Percentiles rank a stretch among this genome's conserved stretches.
Evolutionary conservation across 2,329 filamentous ascomycete genomes (phyloP).

Genomic region (Immersiporthe knoxdaviesiana): DNA sequence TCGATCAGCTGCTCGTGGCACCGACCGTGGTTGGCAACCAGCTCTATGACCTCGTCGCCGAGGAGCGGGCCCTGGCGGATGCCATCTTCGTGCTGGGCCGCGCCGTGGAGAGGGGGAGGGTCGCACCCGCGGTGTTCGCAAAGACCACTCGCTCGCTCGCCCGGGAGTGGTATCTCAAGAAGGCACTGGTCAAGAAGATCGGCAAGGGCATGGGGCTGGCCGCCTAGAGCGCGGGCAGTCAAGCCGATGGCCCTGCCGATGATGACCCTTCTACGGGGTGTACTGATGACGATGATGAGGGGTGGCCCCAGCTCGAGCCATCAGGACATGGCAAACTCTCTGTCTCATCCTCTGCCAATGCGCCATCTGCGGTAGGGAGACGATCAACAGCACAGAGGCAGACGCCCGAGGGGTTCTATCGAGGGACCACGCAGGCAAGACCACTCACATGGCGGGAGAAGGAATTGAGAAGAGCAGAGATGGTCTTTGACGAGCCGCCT

Average conservation of each 20-base stretch:
- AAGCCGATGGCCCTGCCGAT: slow-evolving; percentile 14
- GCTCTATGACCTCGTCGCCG: slow-evolving; percentile 84
- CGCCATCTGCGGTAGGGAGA: neutral
- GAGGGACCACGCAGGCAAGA: neutral
- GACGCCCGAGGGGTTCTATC: neutral
- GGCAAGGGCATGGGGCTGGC: slow-evolving; percentile 72
- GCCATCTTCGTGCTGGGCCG: slow-evolving; percentile 81
- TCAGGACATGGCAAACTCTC: neutral
- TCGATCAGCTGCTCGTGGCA: slow-evolving; percentile 91
- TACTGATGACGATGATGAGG: neutral
- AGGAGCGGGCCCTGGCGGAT: slow-evolving; percentile 85
- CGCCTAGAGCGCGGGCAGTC: slow-evolving; percentile 15
- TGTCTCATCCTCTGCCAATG: neutral
- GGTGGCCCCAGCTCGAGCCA: neutral
- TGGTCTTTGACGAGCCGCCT: neutral
- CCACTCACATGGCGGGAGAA: neutral
- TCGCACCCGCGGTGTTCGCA: slow-evolving; percentile 74
- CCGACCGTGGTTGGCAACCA: slow-evolving; percentile 93
- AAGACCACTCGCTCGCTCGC: slow-evolving; percentile 76
- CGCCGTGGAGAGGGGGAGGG: slow-evolving; percentile 72
- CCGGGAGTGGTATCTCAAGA: slow-evolving; percentile 82
- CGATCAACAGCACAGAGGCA: no score
- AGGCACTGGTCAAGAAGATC: slow-evolving; percentile 79
- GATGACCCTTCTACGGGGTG: neutral
- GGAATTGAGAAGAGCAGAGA: neutral